Conservation (phyloP, 2,329 filamentous ascomycete genomes). For the Coniella vitis region DNA sequence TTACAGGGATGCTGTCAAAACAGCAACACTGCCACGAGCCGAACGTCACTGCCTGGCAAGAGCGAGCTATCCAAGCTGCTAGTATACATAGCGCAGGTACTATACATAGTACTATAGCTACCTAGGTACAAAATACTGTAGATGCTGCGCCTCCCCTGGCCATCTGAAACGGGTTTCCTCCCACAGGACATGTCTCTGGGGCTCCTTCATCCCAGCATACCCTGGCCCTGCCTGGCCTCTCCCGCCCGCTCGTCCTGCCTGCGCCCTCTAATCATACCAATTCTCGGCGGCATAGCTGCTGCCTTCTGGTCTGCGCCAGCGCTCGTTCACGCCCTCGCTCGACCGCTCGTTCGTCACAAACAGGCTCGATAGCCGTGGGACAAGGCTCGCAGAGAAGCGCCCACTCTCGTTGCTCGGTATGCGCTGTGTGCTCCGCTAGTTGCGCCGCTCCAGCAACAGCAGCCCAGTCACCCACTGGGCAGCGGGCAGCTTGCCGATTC, state of each 20-base stretch:
- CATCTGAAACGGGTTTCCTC: constrained; percentile 14
- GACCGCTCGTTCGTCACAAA: too few relatives aligned
- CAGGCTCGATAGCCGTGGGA: too few relatives aligned
- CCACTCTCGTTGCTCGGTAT: too few relatives aligned
- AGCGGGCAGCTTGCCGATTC: too few relatives aligned
- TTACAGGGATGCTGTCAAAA: neutral
- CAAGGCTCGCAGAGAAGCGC: too few relatives aligned
- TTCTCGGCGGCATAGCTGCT: too few relatives aligned
- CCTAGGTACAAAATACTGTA: neutral
- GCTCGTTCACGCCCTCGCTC: too few relatives aligned
- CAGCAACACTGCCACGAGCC: neutral
- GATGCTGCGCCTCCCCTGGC: constrained; percentile 15
- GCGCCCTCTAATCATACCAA: neutral
- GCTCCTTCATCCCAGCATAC: constrained; percentile 3
- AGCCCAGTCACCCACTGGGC: neutral
- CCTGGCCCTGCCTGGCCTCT: neutral
- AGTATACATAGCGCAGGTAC: neutral
- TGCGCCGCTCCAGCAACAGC: neutral
- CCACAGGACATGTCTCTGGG: constrained; percentile 9
- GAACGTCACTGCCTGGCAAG: neutral
- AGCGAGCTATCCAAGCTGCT: neutral
- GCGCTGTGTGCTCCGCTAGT: too few relatives aligned
- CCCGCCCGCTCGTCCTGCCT: too few relatives aligned
- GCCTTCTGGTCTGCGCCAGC: too few relatives aligned
- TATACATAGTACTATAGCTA: neutral